These are phyloP conservation scores for Salvia splendens DNA, from an alignment of 257 asterid genomes.

Conservation along the genomic window DNA sequence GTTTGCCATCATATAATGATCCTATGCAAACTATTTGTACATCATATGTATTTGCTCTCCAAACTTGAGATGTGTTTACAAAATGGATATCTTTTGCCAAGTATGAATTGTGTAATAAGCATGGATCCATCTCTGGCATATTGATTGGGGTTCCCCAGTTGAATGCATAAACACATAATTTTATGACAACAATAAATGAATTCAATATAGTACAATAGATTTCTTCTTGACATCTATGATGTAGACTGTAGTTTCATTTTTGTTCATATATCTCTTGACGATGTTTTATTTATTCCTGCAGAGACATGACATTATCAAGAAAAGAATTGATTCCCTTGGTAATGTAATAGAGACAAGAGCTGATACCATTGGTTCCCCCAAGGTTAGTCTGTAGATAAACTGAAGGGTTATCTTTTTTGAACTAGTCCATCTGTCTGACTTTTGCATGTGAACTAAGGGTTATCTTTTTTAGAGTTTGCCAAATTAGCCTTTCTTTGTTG, in stretches of 20 bases:
- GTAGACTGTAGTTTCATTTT: not conserved
- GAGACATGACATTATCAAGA: conserved; percentile 96
- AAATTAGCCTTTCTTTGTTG: not conserved
- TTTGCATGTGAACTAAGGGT: conserved; percentile 25
- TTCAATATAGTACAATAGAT: conserved; percentile 8
- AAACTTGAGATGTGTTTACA: not conserved
- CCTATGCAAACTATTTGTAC: conserved; percentile 9
- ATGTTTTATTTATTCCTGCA: conserved; percentile 48
- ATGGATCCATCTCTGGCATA: conserved; percentile 10
- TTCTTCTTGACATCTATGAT: conserved; percentile 16
- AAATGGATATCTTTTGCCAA: not conserved
- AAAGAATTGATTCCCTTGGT: conserved; percentile 85
- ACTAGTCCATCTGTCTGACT: conserved; percentile 16
- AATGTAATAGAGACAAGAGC: conserved; percentile 87
- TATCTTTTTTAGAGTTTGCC: conserved; percentile 12
- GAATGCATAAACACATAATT: conserved; percentile 4
- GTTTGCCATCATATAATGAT: conserved; percentile 3
- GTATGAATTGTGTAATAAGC: not conserved
- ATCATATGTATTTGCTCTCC: not conserved
- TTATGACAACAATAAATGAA: not conserved
- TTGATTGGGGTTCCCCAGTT: conserved; percentile 5
- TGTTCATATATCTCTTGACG: conserved; percentile 22
- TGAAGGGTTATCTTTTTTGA: not conserved
- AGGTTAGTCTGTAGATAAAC: conserved; percentile 54
- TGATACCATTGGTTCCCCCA: conserved; percentile 86